Evolutionary conservation across 805 yeast species (phyloP).

Genomic region (Gaillardinia entomophila): DNA sequence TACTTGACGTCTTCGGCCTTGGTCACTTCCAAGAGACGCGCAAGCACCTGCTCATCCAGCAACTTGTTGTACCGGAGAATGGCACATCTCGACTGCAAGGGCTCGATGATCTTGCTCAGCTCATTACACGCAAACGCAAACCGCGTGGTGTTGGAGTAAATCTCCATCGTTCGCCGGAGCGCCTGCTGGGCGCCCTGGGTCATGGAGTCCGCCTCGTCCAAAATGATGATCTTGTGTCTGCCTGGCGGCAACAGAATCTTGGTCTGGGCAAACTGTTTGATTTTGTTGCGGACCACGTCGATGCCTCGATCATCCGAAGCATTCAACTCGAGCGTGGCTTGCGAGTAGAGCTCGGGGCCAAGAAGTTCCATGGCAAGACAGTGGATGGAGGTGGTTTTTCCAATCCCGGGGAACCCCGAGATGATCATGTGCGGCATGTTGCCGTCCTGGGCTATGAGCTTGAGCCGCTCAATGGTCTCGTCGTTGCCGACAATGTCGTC

Average conservation of each 20-base stretch:
- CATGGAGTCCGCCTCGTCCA: constrained; percentile 97
- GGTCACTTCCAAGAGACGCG: constrained; percentile 66
- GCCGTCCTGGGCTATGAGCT: constrained; percentile 84
- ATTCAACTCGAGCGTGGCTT: constrained; percentile 87
- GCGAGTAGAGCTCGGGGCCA: constrained; percentile 59
- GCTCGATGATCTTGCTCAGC: constrained; percentile 91
- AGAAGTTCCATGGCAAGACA: constrained; percentile 83
- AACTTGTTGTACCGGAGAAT: constrained; percentile 79
- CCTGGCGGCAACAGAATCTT: constrained; percentile 84
- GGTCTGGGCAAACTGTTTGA: constrained; percentile 94
- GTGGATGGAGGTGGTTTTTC: constrained; percentile 90
- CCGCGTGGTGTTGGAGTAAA: constrained; percentile 90
- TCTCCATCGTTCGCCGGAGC: constrained; percentile 88
- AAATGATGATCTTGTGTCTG: constrained; percentile 83
- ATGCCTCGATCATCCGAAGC: constrained; percentile 98
- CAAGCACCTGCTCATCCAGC: constrained; percentile 78
- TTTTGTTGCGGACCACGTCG: constrained; percentile 89
- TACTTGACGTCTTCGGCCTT: constrained; percentile 67
- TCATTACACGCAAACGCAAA: constrained; percentile 99
- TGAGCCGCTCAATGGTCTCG: constrained; percentile 80
- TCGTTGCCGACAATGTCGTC: constrained; percentile 90
- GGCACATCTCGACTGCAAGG: constrained; percentile 94
- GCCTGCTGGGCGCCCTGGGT: constrained; percentile 97
- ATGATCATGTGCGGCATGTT: constrained; percentile 96
- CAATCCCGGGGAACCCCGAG: constrained; percentile 96